Base-by-base conservation (phyloP, 108 stramenopile species). In the Stephanodiscus minutulus region DNA sequence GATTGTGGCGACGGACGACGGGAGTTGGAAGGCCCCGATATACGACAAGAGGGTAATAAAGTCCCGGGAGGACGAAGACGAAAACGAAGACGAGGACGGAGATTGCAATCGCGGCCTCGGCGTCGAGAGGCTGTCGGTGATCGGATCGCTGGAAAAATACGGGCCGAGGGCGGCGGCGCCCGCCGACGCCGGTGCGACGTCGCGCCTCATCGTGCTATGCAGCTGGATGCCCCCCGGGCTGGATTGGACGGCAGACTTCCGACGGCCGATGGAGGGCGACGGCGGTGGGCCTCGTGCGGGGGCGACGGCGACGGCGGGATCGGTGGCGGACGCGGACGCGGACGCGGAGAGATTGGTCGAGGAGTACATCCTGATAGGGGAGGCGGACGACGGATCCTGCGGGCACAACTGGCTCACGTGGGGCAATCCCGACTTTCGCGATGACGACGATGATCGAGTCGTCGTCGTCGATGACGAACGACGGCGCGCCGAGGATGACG, bases 321-420 rank as follows among this genome's bases (percentile, higher is more conserved):
- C n/a, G n/a, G n/a, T n/a, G n/a, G n/a, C n/a, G n/a, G n/a, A n/a
- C n/a, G n/a, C n/a, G n/a, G n/a, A n/a, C 21, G 36, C 11, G 15
- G 61, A 20, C n/a, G 22, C 39, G 10, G 65, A 79, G 18, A 37
- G 70, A 13, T 43, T 54, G 24, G 91, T 88, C 7, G 82, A 86
- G 12, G 94, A 95, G 72, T 92, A 92, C 64, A 88, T 95, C 64
- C 64, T 92, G 43, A 92, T 95, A 57, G 94, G 94, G 15, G 94
- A 95, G 76, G 69, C 73, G 27, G 87, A 91, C 72, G 82, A 95
- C 74, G 94, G 91, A 7, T 81, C 83, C 13, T 91, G 91, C 61
- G 91, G 94, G 9, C 77, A 91, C 58, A 88, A 90, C 62, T 95
- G 88, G 91, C 48, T 61, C 20, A 91, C 94, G 7, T 92, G 89